A percentile compares a stretch with the other conserved stretches of the same genome.
These are phyloP conservation scores for Alternaria sp. DNA, from an alignment of 2,329 filamentous ascomycete genomes.

Conservation along the genomic window DNA sequence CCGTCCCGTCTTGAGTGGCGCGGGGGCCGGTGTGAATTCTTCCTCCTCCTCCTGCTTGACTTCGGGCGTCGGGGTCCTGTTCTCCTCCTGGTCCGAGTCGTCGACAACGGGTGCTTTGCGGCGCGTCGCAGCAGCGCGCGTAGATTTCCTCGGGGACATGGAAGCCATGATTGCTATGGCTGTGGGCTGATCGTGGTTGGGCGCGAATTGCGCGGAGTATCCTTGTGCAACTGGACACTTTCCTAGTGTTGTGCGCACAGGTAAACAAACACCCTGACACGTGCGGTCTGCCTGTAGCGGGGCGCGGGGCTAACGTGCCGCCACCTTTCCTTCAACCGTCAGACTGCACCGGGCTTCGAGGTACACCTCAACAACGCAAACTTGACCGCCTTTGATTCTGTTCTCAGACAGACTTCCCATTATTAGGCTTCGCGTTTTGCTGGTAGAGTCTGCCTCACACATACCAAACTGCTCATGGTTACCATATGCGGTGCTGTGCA, in stretches of 20 bases:
- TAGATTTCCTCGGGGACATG: conserved; percentile 59
- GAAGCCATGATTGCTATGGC: conserved; percentile 46
- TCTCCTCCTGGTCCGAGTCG: conserved; percentile 76
- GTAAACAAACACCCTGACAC: conserved; percentile 28
- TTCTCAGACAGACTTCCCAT: not conserved
- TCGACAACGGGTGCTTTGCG: conserved; percentile 75
- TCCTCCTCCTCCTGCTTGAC: conserved; percentile 73
- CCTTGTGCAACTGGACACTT: conserved; percentile 13
- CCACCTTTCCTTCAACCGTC: not conserved
- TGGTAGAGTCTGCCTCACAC: not conserved
- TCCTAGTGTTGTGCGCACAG: conserved; percentile 24
- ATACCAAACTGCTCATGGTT: not conserved
- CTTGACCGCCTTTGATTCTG: not conserved
- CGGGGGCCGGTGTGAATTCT: conserved; percentile 80
- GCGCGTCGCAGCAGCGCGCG: conserved; percentile 67
- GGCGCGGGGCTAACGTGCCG: conserved; percentile 11
- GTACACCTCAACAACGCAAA: no score
- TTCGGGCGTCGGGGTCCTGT: conserved; percentile 59
- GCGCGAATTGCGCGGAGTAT: conserved; percentile 9
- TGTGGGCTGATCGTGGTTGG: conserved; percentile 20
- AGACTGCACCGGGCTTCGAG: not conserved
- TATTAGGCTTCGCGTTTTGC: not conserved
- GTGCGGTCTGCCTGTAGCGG: conserved; percentile 20
- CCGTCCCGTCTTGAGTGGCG: conserved; percentile 64
- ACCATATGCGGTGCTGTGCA: not conserved